Conservation (phyloP, 768 basidiomycete genomes). For the Gymnopilus junonius region DNA sequence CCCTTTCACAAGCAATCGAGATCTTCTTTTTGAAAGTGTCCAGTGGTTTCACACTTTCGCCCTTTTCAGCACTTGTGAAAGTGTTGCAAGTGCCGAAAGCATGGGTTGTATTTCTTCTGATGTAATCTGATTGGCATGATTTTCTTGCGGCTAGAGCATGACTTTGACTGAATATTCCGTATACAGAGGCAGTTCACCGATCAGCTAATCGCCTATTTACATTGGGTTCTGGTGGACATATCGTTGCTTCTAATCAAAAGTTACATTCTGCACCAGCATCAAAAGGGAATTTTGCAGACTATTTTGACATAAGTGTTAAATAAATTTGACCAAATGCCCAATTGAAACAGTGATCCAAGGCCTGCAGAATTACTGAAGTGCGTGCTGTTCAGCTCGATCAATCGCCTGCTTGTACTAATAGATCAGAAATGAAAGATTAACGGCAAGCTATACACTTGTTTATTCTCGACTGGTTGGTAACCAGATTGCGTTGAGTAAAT, state of each 20-base stretch:
- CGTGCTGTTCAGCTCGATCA: neutral
- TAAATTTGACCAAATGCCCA: neutral
- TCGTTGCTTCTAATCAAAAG: too few species aligned
- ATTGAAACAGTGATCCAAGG: neutral
- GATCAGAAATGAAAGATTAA: neutral
- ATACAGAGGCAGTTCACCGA: neutral
- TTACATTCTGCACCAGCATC: too few species aligned
- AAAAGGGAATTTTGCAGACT: neutral
- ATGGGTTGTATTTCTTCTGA: too few species aligned
- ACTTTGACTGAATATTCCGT: neutral
- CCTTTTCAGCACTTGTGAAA: too few species aligned
- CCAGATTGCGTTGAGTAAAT: neutral
- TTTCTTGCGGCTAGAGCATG: neutral
- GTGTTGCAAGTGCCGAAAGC: too few species aligned
- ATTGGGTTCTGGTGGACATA: neutral
- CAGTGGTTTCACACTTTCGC: too few species aligned
- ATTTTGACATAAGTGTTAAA: neutral
- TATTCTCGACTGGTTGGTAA: neutral
- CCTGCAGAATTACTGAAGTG: neutral
- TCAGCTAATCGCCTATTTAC: neutral
- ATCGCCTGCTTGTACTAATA: neutral
- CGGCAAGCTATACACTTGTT: neutral
- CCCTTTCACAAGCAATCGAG: too few species aligned
- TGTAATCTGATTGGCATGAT: neutral
- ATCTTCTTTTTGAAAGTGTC: too few species aligned